Percentiles rank a stretch among this genome's conserved stretches.
These are phyloP conservation scores for Plantago major DNA, from an alignment of 257 asterid genomes.

Conservation along the genomic window DNA sequence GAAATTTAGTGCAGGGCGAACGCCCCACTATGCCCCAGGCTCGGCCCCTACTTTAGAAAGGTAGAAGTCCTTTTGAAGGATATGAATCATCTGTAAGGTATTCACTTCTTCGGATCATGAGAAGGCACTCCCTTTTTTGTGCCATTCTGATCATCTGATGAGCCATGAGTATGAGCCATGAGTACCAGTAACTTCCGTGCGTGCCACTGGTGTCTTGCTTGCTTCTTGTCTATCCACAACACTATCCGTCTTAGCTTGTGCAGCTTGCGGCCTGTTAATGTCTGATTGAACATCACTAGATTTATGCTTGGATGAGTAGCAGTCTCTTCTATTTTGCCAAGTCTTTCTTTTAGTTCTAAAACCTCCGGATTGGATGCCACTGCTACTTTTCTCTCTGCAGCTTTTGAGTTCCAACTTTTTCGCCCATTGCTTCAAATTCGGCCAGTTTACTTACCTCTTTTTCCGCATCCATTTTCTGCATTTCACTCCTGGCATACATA, in stretches of 20 bases:
- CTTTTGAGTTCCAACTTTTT: conserved; percentile 75
- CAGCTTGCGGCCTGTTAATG: conserved; percentile 17
- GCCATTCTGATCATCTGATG: conserved; percentile 20
- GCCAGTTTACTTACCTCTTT: conserved; percentile 70
- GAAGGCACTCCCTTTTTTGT: conserved; percentile 17
- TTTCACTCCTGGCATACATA: conserved; percentile 89
- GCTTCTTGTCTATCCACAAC: conserved; percentile 12
- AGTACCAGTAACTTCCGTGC: conserved; percentile 18
- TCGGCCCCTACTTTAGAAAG: no score
- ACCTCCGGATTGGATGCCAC: conserved; percentile 54
- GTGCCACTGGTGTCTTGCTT: conserved; percentile 18
- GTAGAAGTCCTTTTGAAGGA: no score
- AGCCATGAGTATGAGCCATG: no score
- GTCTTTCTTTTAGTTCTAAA: conserved; percentile 71
- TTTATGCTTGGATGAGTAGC: conserved; percentile 46
- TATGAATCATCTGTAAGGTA: neutral
- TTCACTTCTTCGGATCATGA: conserved; percentile 20
- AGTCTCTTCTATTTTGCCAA: conserved; percentile 67
- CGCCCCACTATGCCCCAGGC: no score
- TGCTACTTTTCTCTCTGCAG: conserved; percentile 48
- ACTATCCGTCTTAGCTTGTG: conserved; percentile 22
- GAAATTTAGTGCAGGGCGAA: no score
- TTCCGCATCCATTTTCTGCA: conserved; percentile 92
- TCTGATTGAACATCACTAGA: conserved; percentile 17
- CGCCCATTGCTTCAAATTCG: conserved; percentile 79